Conservation (phyloP, 208 protist genomes). For the Trypanosoma mega region DNA sequence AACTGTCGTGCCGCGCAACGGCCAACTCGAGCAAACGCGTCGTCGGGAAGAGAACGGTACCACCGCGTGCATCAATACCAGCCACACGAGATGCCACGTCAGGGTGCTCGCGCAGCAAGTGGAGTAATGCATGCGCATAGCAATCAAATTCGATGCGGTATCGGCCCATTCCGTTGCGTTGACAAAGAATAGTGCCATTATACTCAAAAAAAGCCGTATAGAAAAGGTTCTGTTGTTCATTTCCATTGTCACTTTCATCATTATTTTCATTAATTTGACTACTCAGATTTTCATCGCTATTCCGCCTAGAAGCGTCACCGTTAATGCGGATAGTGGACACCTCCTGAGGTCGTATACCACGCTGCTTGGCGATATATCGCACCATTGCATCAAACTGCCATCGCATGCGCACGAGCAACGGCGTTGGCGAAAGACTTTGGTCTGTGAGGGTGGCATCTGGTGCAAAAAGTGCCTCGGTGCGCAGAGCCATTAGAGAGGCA, state of each 20-base stretch:
- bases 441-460: constrained; percentile 26
- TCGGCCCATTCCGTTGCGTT: constrained; percentile 50
- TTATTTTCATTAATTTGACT: too few relatives aligned
- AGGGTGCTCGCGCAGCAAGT: constrained; percentile 77
- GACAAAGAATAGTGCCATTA: constrained; percentile 56
- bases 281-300: too few relatives aligned
- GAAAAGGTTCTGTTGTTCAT: constrained; percentile 23
- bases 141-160: constrained; percentile 85
- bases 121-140: constrained; percentile 71
- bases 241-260: background rate
- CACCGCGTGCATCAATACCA: constrained; percentile 15
- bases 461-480: constrained; percentile 21
- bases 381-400: constrained; percentile 84
- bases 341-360: constrained; percentile 14
- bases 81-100: constrained; percentile 25
- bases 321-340: constrained; percentile 25
- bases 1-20: constrained; percentile 67
- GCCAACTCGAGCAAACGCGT: constrained; percentile 49
- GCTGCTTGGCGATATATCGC: constrained; percentile 34
- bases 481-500: constrained; percentile 44
- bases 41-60: constrained; percentile 50
- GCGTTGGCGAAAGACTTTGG: constrained; percentile 26
- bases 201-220: constrained; percentile 52
- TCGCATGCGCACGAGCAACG: constrained; percentile 69
- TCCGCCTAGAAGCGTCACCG: constrained; percentile 12